Conservation (phyloP, 345 rosid species). For the Lumnitzera littorea region DNA sequence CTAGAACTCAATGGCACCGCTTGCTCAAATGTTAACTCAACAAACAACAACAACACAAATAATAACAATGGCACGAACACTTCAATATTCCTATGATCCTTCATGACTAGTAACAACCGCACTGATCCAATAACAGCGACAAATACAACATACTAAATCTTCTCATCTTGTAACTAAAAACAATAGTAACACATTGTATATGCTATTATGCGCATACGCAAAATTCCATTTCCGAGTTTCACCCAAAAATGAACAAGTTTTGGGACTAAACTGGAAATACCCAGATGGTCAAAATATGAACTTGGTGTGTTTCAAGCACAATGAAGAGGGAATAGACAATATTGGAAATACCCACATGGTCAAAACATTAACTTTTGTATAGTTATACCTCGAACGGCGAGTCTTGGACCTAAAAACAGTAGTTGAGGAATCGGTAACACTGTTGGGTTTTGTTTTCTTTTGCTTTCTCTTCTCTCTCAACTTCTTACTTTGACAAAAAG, state of each 20-base stretch:
- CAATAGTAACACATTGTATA: too few relatives aligned
- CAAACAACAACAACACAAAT: constrained; percentile 28
- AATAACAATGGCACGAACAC: constrained; percentile 10
- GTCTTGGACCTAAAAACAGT: constrained; percentile 13
- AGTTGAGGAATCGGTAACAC: constrained; percentile 22
- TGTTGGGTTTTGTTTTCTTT: constrained; percentile 1
- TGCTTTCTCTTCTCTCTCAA: constrained; percentile 6
- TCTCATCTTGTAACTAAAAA: constrained; percentile 17
- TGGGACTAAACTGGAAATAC: too few relatives aligned
- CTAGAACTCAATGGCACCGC: constrained; percentile 34
- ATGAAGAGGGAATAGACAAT: background rate
- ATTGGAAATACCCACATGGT: too few relatives aligned
- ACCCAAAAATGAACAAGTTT: too few relatives aligned
- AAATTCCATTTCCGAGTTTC: too few relatives aligned
- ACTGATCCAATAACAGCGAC: constrained; percentile 6
- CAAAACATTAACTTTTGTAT: too few relatives aligned
- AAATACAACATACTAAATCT: constrained; percentile 14
- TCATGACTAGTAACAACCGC: constrained; percentile 38
- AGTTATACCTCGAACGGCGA: too few relatives aligned
- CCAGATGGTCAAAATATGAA: too few relatives aligned
- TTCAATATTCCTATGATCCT: constrained; percentile 23
- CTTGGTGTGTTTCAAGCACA: too few relatives aligned
- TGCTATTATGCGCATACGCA: too few relatives aligned
- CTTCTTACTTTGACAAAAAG: constrained; percentile 25
- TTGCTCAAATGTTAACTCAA: constrained; percentile 51